Conservation (phyloP, 2,329 filamentous ascomycete species). For the Fusarium temperatum region DNA sequence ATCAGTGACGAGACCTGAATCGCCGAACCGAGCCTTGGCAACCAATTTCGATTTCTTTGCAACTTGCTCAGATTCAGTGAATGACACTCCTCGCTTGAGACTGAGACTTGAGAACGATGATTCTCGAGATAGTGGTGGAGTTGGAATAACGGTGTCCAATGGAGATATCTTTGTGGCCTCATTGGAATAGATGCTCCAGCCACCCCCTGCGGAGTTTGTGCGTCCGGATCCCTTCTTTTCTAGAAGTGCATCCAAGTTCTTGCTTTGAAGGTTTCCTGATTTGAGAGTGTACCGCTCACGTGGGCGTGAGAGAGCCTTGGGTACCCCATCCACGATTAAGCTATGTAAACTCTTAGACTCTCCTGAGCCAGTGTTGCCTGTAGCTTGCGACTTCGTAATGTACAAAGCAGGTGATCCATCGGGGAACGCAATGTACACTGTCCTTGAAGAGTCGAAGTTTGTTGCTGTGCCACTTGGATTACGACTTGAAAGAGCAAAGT, state of each 20-base stretch:
- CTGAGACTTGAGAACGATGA: slow-evolving; percentile 42
- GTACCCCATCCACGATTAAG: slow-evolving; percentile 80
- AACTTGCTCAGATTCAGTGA: slow-evolving; percentile 45
- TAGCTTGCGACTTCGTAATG: slow-evolving; percentile 62
- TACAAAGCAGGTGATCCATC: slow-evolving; percentile 82
- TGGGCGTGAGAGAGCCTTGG: slow-evolving; percentile 81
- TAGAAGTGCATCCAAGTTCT: slow-evolving; percentile 75
- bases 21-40: slow-evolving; percentile 77
- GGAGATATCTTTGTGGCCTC: slow-evolving; percentile 65
- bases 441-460: slow-evolving; percentile 71
- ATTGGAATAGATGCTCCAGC: slow-evolving; percentile 81
- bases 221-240: slow-evolving; percentile 74
- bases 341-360: slow-evolving; percentile 73
- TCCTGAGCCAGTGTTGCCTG: slow-evolving; percentile 51
- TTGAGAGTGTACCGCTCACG: slow-evolving; percentile 76
- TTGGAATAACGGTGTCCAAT: slow-evolving; percentile 61
- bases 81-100: slow-evolving; percentile 41
- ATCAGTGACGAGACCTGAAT: slow-evolving; percentile 63
- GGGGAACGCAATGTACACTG: slow-evolving; percentile 84
- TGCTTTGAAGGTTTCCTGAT: slow-evolving; percentile 73
- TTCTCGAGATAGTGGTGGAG: slow-evolving; percentile 54
- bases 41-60: slow-evolving; percentile 68
- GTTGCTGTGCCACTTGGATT: slow-evolving; percentile 48
- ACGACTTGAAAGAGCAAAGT: slow-evolving; percentile 54
- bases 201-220: slow-evolving; percentile 76